These are phyloP conservation scores for Pseudogymnoascus sp. DNA, from an alignment of 2,329 filamentous ascomycete species.

Conservation along the genomic window DNA sequence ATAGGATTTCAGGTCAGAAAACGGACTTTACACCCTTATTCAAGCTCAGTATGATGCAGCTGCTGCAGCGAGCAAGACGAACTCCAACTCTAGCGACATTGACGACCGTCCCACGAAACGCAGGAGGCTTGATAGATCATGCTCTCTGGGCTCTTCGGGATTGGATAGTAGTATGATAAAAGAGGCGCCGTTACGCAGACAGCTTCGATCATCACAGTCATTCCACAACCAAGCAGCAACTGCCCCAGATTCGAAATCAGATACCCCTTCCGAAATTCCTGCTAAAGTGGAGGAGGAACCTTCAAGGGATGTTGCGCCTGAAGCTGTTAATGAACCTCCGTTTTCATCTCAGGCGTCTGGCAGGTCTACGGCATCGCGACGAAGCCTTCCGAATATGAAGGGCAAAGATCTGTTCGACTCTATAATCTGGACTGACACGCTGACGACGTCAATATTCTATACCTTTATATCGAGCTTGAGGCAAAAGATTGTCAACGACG, in stretches of 20 bases:
- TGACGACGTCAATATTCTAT: conserved; percentile 64
- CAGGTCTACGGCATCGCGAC: conserved; percentile 14
- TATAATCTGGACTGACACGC: conserved; percentile 61
- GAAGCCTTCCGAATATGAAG: conserved; percentile 54
- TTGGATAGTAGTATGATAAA: not conserved
- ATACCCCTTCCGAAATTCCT: not conserved
- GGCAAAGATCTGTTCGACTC: conserved; percentile 66
- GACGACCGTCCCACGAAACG: conserved; percentile 30
- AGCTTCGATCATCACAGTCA: not conserved
- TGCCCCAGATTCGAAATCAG: not conserved
- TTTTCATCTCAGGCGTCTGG: conserved; percentile 19
- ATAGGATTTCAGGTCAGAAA: conserved; percentile 65
- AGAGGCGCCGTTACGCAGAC: not conserved
- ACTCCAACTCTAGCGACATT: conserved; percentile 26
- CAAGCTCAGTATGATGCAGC: conserved; percentile 57
- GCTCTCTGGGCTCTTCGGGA: not conserved
- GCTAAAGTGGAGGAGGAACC: not conserved
- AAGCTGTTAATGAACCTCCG: conserved; percentile 9
- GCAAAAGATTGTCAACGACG: conserved; percentile 52
- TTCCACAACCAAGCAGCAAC: not conserved
- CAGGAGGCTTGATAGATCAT: conserved; percentile 17
- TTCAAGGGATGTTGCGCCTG: not conserved
- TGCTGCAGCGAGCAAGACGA: conserved; percentile 33
- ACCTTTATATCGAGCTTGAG: conserved; percentile 63
- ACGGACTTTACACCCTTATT: conserved; percentile 66